Conservation (phyloP, 2,329 filamentous ascomycete species). For the Venturia asperata region DNA sequence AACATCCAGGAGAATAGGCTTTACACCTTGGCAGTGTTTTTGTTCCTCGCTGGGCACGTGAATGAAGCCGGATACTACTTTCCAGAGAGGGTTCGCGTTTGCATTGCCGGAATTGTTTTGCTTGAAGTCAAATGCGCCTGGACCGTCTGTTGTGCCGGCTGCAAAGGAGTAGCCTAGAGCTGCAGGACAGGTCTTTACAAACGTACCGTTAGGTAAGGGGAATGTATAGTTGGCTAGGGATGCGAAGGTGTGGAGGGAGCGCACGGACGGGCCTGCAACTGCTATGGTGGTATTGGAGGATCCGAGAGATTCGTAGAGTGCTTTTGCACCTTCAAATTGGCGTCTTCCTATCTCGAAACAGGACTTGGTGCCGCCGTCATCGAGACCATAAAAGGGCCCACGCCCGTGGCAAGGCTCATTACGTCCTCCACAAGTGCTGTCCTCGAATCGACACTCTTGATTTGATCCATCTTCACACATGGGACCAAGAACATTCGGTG, state of each 20-base stretch:
- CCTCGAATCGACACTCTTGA: constrained; percentile 63
- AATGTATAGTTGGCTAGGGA: constrained; percentile 75
- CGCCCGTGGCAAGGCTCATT: constrained; percentile 66
- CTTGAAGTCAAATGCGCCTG: constrained; percentile 87
- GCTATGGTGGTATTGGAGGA: constrained; percentile 25
- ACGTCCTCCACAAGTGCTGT: constrained; percentile 74
- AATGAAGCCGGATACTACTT: constrained; percentile 63
- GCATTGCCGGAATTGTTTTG: constrained; percentile 74
- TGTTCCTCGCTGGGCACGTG: constrained; percentile 65
- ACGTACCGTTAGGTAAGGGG: constrained; percentile 61
- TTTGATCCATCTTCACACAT: constrained; percentile 77
- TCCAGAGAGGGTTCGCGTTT: constrained; percentile 71
- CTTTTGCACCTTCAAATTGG: constrained; percentile 57
- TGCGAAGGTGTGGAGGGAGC: constrained; percentile 77
- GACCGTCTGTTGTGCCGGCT: constrained; percentile 84
- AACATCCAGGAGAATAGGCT: constrained; percentile 82
- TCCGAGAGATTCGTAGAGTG: constrained; percentile 31
- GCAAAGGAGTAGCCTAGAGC: constrained; percentile 90
- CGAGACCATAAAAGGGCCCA: constrained; percentile 59
- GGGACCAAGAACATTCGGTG: constrained; percentile 78
- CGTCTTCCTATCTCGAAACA: constrained; percentile 69
- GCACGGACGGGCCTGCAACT: constrained; percentile 59
- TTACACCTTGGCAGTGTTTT: constrained; percentile 66
- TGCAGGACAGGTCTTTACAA: constrained; percentile 71
- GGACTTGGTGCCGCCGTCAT: constrained; percentile 60